These are phyloP conservation scores for Cryphonectria radicalis DNA, from an alignment of 2,329 filamentous ascomycete genomes.

Conservation along the genomic window DNA sequence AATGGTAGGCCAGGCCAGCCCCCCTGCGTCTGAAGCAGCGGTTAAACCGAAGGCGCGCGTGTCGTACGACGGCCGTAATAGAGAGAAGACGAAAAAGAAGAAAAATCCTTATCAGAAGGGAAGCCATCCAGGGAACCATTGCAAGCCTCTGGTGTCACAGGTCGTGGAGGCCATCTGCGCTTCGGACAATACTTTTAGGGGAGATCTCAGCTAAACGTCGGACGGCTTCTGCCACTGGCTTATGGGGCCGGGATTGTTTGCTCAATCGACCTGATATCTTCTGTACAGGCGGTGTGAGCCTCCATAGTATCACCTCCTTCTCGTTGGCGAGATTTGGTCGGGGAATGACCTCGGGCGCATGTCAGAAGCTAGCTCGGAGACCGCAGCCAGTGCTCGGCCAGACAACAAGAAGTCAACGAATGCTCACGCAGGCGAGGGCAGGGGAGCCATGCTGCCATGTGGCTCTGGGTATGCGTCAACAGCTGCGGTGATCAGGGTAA, in stretches of 20 bases:
- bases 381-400: neutral
- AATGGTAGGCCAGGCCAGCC: neutral
- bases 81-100: neutral
- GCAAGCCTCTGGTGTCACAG: neutral
- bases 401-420: neutral
- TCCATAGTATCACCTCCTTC: neutral
- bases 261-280: neutral
- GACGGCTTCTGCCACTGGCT: neutral
- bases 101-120: neutral
- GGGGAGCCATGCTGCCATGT: slow-evolving; percentile 24
- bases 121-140: neutral
- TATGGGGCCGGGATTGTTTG: neutral
- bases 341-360: neutral
- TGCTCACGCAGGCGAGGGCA: neutral
- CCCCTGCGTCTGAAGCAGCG: neutral
- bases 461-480: slow-evolving; percentile 16
- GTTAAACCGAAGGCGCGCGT: neutral
- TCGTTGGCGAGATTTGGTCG: neutral
- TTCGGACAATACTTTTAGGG: neutral
- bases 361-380: neutral
- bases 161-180: neutral
- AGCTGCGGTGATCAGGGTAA: slow-evolving; percentile 6
- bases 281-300: neutral
- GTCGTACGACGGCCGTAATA: neutral
- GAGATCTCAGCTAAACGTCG: neutral